A percentile compares a stretch with the other conserved stretches of the same genome.
These are phyloP conservation scores for Zea mays DNA, from an alignment of 176 grass and related monocot genomes.

Conservation along the genomic window Zm-B73-REFERENCE-NAM-5.0 NC_050096.1:268839501-268840000, in stretches of 20 bases:
- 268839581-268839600: no score
- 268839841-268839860: conserved; percentile 9
- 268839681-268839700: no score
- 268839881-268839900: conserved; percentile 24
- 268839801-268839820: conserved; percentile 26
- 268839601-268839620: no score
- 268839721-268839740: conserved; percentile 84
- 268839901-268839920: conserved; percentile 10
- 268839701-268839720: no score
- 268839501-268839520: no score
- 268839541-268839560: no score
- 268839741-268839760: conserved; percentile 59
- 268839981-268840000: conserved; percentile 58
- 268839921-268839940: conserved; percentile 17
- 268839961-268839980: conserved; percentile 20
- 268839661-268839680: no score
- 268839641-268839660: no score
- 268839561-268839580: no score
- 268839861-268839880: neutral
- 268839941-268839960: neutral
- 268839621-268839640: no score
- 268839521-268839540: no score
- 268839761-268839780: conserved; percentile 80
- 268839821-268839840: conserved; percentile 12
- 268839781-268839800: conserved; percentile 74